phyloP scores from a whole-genome alignment of 2,329 filamentous ascomycete genomes.

The Colletotrichum spinosum region DNA sequence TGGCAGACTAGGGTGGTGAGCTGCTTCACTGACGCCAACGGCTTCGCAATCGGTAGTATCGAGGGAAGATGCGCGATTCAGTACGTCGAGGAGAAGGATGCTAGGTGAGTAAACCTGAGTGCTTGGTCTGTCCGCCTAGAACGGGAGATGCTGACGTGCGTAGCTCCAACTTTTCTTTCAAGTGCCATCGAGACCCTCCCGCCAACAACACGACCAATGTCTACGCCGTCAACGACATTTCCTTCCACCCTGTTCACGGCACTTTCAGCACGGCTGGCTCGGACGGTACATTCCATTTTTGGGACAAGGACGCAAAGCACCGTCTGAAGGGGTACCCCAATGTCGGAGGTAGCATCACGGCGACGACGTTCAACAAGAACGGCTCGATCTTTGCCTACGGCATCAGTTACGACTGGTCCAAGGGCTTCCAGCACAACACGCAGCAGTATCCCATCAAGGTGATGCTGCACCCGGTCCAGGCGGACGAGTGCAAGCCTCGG shows the following conservation, averaged over 20 bases:
- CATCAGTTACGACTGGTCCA: constrained; percentile 97
- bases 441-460: constrained; percentile 81
- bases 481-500: constrained; percentile 72
- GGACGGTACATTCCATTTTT: constrained; percentile 97
- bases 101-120: constrained; percentile 61
- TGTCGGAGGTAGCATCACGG: constrained; percentile 87
- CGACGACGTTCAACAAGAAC: constrained; percentile 89
- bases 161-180: constrained; percentile 97
- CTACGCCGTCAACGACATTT: constrained; percentile 96
- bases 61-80: constrained; percentile 98
- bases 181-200: constrained; percentile 91
- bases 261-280: constrained; percentile 98
- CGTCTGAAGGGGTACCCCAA: constrained; percentile 88
- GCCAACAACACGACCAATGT: constrained; percentile 85
- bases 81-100: constrained; percentile 96
- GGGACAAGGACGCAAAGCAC: constrained; percentile 94
- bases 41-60: constrained; percentile 95
- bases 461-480: constrained; percentile 81
- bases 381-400: constrained; percentile 90
- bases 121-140: not conserved
- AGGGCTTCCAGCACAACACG: constrained; percentile 89
- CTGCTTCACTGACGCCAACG: constrained; percentile 91
- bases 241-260: constrained; percentile 95
- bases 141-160: constrained; percentile 19
- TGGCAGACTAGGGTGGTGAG: constrained; percentile 97